A percentile compares a stretch with the other conserved stretches of the same genome.
Conservation (phyloP, 306 rosid species). For the Citrullus amarus region DNA sequence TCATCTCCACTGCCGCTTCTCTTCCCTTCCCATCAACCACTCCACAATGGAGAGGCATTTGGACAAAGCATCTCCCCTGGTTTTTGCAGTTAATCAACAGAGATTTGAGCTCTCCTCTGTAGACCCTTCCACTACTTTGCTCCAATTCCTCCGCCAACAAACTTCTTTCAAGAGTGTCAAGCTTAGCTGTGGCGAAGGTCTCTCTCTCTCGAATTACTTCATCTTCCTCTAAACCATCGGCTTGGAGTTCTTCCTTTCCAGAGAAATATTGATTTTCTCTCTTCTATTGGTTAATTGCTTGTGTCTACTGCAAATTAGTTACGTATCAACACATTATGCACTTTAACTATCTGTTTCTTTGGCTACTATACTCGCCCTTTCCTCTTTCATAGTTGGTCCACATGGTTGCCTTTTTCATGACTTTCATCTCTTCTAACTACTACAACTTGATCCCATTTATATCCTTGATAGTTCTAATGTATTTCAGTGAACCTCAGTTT, state of each 20-base stretch:
- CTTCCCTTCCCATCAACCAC: background rate
- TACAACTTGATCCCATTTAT: background rate
- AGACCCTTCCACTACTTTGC: conserved; percentile 67
- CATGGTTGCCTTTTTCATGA: background rate
- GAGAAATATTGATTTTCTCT: background rate
- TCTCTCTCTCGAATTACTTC: background rate
- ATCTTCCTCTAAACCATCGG: background rate
- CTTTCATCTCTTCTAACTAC: background rate
- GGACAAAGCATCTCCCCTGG: conserved; percentile 13
- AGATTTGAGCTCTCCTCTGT: conserved; percentile 39
- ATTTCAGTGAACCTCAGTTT: background rate
- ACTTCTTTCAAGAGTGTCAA: conserved; percentile 75
- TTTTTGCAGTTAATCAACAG: conserved; percentile 55
- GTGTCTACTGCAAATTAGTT: background rate
- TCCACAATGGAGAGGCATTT: background rate
- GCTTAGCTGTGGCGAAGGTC: conserved; percentile 87
- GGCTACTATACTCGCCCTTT: background rate
- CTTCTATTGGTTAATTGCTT: background rate
- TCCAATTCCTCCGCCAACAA: conserved; percentile 49
- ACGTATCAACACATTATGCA: background rate
- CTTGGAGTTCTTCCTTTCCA: background rate
- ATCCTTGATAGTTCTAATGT: background rate
- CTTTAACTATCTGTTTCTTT: background rate
- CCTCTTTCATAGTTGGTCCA: background rate
- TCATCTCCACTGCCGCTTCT: background rate